These are phyloP conservation scores for Boletus rubescentipes DNA, from an alignment of 768 basidiomycete species.

Conservation along the genomic window DNA sequence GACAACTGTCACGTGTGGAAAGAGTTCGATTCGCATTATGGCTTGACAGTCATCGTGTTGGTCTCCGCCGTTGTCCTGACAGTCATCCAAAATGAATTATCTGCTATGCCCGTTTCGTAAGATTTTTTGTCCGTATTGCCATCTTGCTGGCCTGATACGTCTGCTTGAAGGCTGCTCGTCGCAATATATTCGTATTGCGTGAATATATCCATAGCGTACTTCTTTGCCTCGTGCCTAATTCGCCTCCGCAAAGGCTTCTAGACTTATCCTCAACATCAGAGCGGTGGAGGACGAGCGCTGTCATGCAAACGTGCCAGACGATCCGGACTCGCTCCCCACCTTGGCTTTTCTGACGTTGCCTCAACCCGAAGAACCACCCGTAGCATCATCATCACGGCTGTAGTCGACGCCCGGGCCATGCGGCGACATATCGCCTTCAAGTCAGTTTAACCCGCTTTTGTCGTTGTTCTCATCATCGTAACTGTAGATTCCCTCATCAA, in stretches of 20 bases:
- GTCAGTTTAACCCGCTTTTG: neutral
- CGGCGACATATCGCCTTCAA: too few species aligned
- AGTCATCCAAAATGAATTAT: slow-evolving; percentile 12
- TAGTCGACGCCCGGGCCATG: neutral
- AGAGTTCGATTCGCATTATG: neutral
- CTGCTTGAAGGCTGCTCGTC: slow-evolving; percentile 13
- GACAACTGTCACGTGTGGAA: neutral
- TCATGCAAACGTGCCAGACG: slow-evolving; percentile 2
- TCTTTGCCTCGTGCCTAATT: neutral
- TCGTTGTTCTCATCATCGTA: neutral
- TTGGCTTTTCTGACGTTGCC: neutral
- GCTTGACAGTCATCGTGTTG: slow-evolving; percentile 12
- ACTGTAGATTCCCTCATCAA: neutral
- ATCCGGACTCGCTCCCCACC: slow-evolving; percentile 3
- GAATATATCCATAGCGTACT: neutral
- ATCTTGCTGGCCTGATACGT: slow-evolving; percentile 1
- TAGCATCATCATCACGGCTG: slow-evolving; percentile 11
- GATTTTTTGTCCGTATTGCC: neutral
- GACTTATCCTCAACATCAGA: slow-evolving; percentile 22
- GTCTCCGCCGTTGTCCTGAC: slow-evolving; percentile 16
- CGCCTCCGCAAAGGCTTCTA: slow-evolving; percentile 12
- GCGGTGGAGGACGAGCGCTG: neutral
- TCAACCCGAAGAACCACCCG: slow-evolving; percentile 1
- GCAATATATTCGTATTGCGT: slow-evolving; percentile 23
- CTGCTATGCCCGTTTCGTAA: slow-evolving; percentile 16